A percentile compares a stretch with the other conserved stretches of the same genome.
Conservation (phyloP, 805 yeast species). For the Pichia cabralensis region DNA sequence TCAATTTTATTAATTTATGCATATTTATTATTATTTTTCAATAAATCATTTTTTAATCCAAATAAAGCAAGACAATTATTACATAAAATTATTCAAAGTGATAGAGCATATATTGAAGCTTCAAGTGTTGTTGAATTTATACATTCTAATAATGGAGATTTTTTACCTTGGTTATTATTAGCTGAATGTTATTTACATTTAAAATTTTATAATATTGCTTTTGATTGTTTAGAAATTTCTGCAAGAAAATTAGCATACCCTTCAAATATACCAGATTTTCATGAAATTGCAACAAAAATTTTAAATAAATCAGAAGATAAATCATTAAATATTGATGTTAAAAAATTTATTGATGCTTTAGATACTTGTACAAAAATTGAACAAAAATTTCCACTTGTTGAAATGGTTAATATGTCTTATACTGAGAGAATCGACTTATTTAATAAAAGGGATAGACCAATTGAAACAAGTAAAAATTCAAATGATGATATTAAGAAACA, state of each 20-base stretch:
- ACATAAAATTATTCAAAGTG: conserved; percentile 15
- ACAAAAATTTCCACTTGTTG: too few relatives aligned
- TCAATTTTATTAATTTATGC: conserved; percentile 39
- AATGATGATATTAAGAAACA: too few relatives aligned
- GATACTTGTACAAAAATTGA: too few relatives aligned
- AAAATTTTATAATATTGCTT: conserved; percentile 40
- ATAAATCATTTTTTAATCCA: conserved; percentile 25
- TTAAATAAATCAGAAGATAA: not conserved
- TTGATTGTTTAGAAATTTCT: conserved; percentile 46
- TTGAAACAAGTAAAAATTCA: too few relatives aligned
- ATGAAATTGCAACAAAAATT: conserved; percentile 1
- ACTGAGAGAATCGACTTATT: too few relatives aligned
- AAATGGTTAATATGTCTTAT: too few relatives aligned
- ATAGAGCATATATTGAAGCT: conserved; percentile 3
- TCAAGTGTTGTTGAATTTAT: conserved; percentile 8
- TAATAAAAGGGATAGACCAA: too few relatives aligned
- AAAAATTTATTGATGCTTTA: conserved; percentile 1
- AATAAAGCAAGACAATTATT: conserved; percentile 29
- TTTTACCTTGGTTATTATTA: conserved; percentile 47
- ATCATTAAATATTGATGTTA: not conserved
- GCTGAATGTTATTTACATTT: conserved; percentile 42
- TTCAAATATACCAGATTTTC: conserved; percentile 3
- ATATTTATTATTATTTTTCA: conserved; percentile 32
- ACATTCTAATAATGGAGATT: conserved; percentile 30
- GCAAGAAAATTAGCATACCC: conserved; percentile 5